phyloP scores from a whole-genome alignment of 768 basidiomycete genomes.

The Psilocybe subaeruginosa region DNA sequence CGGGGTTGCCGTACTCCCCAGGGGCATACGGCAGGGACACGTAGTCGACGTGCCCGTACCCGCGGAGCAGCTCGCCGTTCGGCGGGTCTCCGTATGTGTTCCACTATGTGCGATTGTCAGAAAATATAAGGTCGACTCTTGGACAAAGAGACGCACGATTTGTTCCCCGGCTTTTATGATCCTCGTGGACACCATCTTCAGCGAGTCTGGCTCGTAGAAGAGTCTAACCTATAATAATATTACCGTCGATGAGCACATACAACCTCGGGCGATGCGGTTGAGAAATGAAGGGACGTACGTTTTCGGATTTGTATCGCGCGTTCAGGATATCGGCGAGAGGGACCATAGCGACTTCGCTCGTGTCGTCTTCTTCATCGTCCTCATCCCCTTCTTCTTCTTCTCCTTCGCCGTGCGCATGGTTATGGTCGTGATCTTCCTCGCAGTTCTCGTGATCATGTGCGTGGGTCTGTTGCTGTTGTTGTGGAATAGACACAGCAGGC shows the following conservation, averaged over 20 bases:
- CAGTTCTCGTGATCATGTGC: conserved; percentile 16
- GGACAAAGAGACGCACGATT: conserved; percentile 59
- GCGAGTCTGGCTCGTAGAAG: conserved; percentile 71
- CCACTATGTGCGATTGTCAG: conserved; percentile 53
- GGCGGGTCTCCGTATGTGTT: conserved; percentile 96
- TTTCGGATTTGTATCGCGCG: conserved; percentile 82
- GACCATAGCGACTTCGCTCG: conserved; percentile 83
- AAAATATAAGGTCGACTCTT: neutral
- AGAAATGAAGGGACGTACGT: conserved; percentile 52
- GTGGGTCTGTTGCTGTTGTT: conserved; percentile 8
- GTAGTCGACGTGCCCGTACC: conserved; percentile 91
- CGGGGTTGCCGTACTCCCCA: conserved; percentile 67
- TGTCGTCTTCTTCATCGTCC: conserved; percentile 39
- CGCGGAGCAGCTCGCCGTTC: conserved; percentile 90
- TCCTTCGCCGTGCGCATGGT: neutral
- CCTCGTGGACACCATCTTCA: conserved; percentile 84
- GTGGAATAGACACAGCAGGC: conserved; percentile 14
- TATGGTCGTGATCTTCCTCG: conserved; percentile 8
- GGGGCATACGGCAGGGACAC: conserved; percentile 46
- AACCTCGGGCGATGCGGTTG: neutral
- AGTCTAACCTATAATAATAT: conserved; percentile 69
- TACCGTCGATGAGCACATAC: too few relatives aligned
- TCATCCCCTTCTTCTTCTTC: conserved; percentile 30
- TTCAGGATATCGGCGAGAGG: conserved; percentile 97
- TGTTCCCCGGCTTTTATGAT: conserved; percentile 79